Percentiles rank a stretch among this genome's conserved stretches.
Conservation (phyloP, 1,284 basidiomycete genomes). For the Schizophyllum commune region DNA sequence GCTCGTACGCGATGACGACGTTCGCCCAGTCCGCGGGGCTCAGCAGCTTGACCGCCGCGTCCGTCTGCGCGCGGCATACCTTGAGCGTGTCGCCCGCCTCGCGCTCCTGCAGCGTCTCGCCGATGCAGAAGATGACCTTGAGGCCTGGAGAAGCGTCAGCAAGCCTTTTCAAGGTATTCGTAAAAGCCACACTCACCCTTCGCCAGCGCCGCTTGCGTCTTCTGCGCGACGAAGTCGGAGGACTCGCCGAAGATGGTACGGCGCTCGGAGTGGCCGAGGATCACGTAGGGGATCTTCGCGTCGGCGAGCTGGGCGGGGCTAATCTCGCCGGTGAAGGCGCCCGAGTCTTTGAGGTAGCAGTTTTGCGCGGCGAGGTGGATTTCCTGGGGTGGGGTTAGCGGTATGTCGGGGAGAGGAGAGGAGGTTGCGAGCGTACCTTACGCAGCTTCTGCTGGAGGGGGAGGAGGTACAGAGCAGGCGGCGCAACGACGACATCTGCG, state of each 20-base stretch:
- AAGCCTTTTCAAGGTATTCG: background rate
- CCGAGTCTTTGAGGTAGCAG: slow-evolving; percentile 76
- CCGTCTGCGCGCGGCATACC: background rate
- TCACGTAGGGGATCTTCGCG: slow-evolving; percentile 84
- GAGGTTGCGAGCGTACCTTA: slow-evolving; percentile 17
- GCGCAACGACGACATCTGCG: slow-evolving; percentile 86
- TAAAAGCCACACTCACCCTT: slow-evolving; percentile 22
- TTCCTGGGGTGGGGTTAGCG: slow-evolving; percentile 20
- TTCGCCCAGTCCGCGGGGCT: slow-evolving; percentile 39
- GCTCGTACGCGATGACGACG: slow-evolving; percentile 93
- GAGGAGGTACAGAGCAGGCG: slow-evolving; percentile 84
- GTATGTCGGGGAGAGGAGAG: background rate
- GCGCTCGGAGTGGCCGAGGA: slow-evolving; percentile 95
- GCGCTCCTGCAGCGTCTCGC: slow-evolving; percentile 89
- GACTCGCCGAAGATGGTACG: slow-evolving; percentile 89
- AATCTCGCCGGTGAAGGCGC: slow-evolving; percentile 95
- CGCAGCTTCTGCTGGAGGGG: slow-evolving; percentile 52
- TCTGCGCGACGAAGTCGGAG: slow-evolving; percentile 78
- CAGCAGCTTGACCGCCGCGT: background rate
- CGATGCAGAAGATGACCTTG: slow-evolving; percentile 92
- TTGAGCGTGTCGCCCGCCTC: slow-evolving; percentile 74
- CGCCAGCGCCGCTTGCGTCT: slow-evolving; percentile 78
- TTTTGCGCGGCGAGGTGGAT: slow-evolving; percentile 89
- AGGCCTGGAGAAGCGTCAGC: slow-evolving; percentile 31
- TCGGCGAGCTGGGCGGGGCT: slow-evolving; percentile 83